Base-by-base conservation (phyloP, 2,329 filamentous ascomycete species). In the Aspergillus sp. region DNA sequence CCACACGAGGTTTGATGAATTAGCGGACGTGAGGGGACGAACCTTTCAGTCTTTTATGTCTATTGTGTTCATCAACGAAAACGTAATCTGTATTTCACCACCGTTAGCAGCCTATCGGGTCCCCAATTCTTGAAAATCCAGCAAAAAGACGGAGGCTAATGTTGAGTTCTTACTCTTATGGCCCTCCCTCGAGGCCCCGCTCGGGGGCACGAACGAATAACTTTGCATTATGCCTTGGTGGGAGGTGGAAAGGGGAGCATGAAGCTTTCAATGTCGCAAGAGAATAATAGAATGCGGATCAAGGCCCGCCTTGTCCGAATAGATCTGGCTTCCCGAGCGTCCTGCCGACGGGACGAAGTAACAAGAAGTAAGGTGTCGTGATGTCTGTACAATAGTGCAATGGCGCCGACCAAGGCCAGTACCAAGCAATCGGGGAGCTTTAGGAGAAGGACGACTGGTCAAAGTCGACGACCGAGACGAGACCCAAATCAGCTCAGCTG, bases 11-110 rank as follows among this genome's bases (percentile, higher is more conserved):
- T 9, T 32, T 9, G 14, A 36, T 35, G 13, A 13, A 24, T 30
- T 33, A 46, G 3, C 26, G 3, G 26, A 30, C 26, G 19, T 6
- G 16, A 47, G 32, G 42, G 13, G 40, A 40, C 71, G 55, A 82
- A 94, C 90, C 90, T 81, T 97, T 97, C 58, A 97, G 78, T 64
- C 93, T 85, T 76, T 97, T 97, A 75, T 97, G 94, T 59, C 94
- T 88, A 77, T 97, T 97, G 74, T 97, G 94, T 73, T 97, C 93
- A 73, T 97, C 93, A 52, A 97, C 94, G 69, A 97, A 97, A 65
- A 97, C 94, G 88, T 96, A 97, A 72, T 96, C 92, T 95, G 65
- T 54, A 53, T 43, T 60, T 49, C 22, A 22, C 22, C 22, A 58
- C 54, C n/a, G 9, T 36, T 36, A 19, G 22, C n/a, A 26, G 16